A percentile compares a stretch with the other conserved stretches of the same genome.
Conservation (phyloP, 176 grass and related monocot species). For the Dendrocalamus sinicus region DNA sequence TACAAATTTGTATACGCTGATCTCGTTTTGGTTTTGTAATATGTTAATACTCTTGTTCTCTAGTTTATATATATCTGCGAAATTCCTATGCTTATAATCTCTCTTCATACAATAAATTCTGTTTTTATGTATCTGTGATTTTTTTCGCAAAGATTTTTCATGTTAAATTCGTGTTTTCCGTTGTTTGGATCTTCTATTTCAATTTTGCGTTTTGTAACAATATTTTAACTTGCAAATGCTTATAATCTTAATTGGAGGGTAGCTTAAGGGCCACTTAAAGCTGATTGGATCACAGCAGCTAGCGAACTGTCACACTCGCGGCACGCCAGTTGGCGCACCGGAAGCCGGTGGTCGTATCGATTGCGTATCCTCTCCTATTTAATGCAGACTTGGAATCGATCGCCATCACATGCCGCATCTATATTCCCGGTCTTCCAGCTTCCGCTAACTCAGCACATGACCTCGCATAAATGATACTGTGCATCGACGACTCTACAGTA, state of each 20-base stretch:
- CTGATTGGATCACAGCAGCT: slow-evolving; percentile 18
- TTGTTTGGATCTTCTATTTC: too few relatives aligned
- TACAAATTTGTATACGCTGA: too few relatives aligned
- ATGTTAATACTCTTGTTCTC: too few relatives aligned
- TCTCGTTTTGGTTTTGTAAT: too few relatives aligned
- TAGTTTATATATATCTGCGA: too few relatives aligned
- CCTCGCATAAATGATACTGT: neutral
- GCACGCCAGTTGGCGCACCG: slow-evolving; percentile 13
- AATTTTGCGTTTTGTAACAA: too few relatives aligned
- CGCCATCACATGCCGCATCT: neutral
- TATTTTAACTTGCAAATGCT: neutral
- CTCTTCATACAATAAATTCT: too few relatives aligned
- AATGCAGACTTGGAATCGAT: neutral
- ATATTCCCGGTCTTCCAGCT: slow-evolving; percentile 10
- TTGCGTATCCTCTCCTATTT: neutral
- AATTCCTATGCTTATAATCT: too few relatives aligned
- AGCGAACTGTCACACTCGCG: slow-evolving; percentile 30
- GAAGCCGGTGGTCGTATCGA: slow-evolving; percentile 14
- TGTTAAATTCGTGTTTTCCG: accelerated
- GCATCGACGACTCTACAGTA: neutral
- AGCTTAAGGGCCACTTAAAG: neutral
- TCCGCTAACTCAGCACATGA: neutral
- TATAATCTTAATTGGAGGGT: neutral
- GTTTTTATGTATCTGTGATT: too few relatives aligned
- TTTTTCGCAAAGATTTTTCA: too few relatives aligned